These are phyloP conservation scores for Pseudohyphozyma bogoriensis DNA, from an alignment of 768 basidiomycete genomes.

Conservation along the genomic window DNA sequence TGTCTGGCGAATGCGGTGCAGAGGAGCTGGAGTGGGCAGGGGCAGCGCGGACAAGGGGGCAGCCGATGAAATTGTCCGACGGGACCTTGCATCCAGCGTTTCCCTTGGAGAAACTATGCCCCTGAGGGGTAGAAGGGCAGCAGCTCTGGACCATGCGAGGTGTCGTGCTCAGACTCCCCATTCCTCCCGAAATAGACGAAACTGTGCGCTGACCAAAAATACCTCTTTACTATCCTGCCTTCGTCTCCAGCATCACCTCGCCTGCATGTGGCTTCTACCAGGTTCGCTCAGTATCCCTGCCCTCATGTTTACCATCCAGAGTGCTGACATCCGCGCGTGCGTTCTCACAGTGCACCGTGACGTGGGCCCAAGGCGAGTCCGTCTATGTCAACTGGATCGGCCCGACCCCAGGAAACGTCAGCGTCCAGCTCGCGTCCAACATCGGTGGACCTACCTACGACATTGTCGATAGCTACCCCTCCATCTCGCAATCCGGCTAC, in stretches of 20 bases:
- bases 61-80: too few species aligned
- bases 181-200: too few species aligned
- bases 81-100: too few species aligned
- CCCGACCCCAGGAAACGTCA: conserved; percentile 23
- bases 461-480: conserved; percentile 8
- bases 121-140: too few species aligned
- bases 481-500: conserved; percentile 16
- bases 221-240: not conserved
- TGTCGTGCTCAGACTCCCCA: too few species aligned
- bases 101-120: too few species aligned
- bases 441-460: conserved; percentile 17
- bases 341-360: conserved; percentile 12
- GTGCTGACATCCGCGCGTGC: too few species aligned
- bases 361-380: conserved; percentile 18
- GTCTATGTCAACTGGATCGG: conserved; percentile 28
- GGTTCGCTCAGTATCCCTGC: not conserved
- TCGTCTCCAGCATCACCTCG: conserved; percentile 17
- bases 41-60: too few species aligned
- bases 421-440: conserved; percentile 19
- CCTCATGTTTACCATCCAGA: not conserved
- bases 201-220: not conserved
- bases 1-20: too few species aligned
- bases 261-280: conserved; percentile 26
- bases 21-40: too few species aligned
- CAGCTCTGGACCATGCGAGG: too few species aligned